Conservation (phyloP, 2,329 filamentous ascomycete species). For the Xylariaceae sp. region DNA sequence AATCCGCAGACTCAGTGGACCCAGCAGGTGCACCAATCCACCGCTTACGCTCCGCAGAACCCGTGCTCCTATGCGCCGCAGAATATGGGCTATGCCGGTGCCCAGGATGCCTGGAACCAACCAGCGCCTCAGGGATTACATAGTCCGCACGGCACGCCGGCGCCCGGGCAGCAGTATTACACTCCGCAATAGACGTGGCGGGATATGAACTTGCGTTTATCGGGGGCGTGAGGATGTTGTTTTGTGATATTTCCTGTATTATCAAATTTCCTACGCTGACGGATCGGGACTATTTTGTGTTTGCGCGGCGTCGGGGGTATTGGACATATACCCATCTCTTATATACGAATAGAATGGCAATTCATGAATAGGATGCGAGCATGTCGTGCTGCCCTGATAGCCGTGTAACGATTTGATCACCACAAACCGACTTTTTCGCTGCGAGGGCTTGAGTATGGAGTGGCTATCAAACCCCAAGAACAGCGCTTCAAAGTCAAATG, state of each 20-base stretch:
- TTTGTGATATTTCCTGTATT: background rate
- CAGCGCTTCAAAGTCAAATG: too few species aligned
- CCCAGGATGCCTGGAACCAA: slow-evolving; percentile 20
- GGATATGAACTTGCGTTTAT: background rate
- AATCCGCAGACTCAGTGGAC: slow-evolving; percentile 17
- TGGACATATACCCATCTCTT: slow-evolving; percentile 1
- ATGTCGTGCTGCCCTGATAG: too few species aligned
- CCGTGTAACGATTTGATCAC: too few species aligned
- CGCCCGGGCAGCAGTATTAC: slow-evolving; percentile 24
- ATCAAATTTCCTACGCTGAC: background rate
- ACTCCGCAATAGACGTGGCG: slow-evolving; percentile 15
- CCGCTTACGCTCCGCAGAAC: slow-evolving; percentile 1
- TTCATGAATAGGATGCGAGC: background rate
- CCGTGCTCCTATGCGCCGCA: slow-evolving; percentile 21
- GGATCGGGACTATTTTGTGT: background rate
- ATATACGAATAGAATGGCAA: background rate
- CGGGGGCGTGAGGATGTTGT: background rate
- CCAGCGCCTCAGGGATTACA: slow-evolving; percentile 12
- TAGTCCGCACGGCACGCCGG: slow-evolving; percentile 22
- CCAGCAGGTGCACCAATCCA: slow-evolving; percentile 19
- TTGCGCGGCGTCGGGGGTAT: slow-evolving; percentile 14
- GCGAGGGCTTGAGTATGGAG: too few species aligned
- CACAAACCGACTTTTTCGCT: too few species aligned
- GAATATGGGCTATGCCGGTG: slow-evolving; percentile 20
- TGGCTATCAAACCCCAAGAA: too few species aligned